phyloP scores from a whole-genome alignment of 805 yeast species.

The Ogataea chonburiensis region DNA sequence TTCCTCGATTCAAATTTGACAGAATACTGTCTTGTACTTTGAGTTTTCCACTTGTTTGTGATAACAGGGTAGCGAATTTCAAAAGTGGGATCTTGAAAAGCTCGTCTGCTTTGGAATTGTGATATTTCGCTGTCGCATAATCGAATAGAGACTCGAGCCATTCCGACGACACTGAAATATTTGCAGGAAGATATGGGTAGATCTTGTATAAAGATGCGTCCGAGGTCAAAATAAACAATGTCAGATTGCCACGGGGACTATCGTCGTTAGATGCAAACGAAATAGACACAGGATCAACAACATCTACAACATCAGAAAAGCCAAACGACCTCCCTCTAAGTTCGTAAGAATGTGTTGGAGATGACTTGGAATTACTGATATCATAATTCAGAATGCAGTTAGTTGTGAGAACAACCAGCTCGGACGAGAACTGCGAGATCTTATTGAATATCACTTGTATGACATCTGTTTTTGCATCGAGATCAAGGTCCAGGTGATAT shows the following conservation, averaged over 20 bases:
- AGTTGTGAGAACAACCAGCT: slow-evolving; percentile 43
- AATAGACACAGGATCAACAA: slow-evolving; percentile 41
- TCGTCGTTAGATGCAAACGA: slow-evolving; percentile 41
- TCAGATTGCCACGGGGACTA: slow-evolving; percentile 43
- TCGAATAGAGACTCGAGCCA: slow-evolving; percentile 32
- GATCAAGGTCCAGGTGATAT: slow-evolving; percentile 11
- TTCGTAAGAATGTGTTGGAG: slow-evolving; percentile 25
- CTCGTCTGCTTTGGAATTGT: slow-evolving; percentile 22
- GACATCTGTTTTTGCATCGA: slow-evolving; percentile 28
- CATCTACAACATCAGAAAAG: slow-evolving; percentile 6
- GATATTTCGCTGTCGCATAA: slow-evolving; percentile 23
- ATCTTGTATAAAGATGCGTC: slow-evolving; percentile 62
- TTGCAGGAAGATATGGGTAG: slow-evolving; percentile 61
- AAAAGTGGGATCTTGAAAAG: slow-evolving; percentile 20
- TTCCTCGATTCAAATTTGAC: slow-evolving; percentile 19
- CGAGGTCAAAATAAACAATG: slow-evolving; percentile 49
- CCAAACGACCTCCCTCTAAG: slow-evolving; percentile 21
- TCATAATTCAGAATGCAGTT: slow-evolving; percentile 37
- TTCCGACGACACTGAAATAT: slow-evolving; percentile 37
- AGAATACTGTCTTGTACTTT: slow-evolving; percentile 20
- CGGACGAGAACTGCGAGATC: slow-evolving; percentile 42
- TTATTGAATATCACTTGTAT: slow-evolving; percentile 45
- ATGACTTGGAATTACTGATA: slow-evolving; percentile 26
- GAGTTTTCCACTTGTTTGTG: slow-evolving; percentile 15
- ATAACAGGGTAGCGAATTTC: slow-evolving; percentile 26